These are phyloP conservation scores for Fraxinus baroniana DNA, from an alignment of 305 asterid species.

Conservation along the genomic window DNA sequence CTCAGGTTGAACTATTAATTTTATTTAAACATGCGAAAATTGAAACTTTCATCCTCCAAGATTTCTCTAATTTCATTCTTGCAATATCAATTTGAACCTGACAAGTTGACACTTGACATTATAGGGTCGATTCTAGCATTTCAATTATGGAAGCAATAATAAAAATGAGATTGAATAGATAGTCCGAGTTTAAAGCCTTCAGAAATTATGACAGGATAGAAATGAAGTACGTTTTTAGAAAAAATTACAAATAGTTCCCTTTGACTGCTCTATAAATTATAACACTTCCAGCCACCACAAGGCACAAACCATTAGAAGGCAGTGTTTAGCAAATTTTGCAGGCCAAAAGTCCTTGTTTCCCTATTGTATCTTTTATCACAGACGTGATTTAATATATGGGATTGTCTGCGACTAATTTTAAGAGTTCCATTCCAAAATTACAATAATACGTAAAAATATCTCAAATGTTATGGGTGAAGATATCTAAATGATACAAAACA, in stretches of 20 bases:
- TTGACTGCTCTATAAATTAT: neutral
- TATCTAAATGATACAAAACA: neutral
- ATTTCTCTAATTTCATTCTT: neutral
- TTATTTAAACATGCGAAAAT: neutral
- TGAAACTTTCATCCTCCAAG: neutral
- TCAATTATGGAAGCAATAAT: neutral
- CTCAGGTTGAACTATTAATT: neutral
- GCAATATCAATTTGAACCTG: neutral
- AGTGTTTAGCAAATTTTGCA: neutral
- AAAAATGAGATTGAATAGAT: neutral
- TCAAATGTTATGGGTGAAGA: neutral
- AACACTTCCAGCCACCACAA: neutral
- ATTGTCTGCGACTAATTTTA: neutral
- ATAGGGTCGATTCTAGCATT: neutral
- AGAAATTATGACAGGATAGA: neutral
- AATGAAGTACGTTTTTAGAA: neutral
- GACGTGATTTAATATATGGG: neutral
- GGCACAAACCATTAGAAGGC: neutral
- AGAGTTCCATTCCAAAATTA: neutral
- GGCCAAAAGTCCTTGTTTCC: neutral
- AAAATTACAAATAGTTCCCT: neutral
- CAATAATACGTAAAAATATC: neutral
- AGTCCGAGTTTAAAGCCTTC: neutral
- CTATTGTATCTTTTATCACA: neutral
- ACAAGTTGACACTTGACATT: neutral